Base-by-base conservation (phyloP, 345 rosid species). In the Lepidium didymum region DNA sequence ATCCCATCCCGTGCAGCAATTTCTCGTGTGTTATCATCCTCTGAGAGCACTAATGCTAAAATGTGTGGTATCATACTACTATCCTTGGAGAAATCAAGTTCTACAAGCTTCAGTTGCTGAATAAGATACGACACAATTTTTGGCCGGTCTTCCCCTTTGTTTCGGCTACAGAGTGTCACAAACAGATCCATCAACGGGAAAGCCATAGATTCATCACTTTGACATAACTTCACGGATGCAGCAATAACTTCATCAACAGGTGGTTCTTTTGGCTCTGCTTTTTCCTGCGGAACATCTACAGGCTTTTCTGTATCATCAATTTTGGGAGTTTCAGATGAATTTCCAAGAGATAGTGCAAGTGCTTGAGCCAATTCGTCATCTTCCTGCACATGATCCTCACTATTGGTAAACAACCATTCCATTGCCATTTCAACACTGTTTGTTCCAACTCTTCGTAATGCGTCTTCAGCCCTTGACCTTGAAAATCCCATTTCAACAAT, bases 401-500 rank as follows among this genome's bases (percentile, higher is more conserved):
- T 81, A 80, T 93, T 91, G 80, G 75, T 87, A 77, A 85, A 75
- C 62, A 93, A 69, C 97, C 97, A 93, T 75, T 93, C 98, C 92
- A 86, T 93, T 29, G 98, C 98, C 91, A 93, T 79, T 72, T 90
- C 98, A 63, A 93, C 97, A 83, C 96, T 93, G 72, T 93, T 93
- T 35, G 98, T 82, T 79, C 90, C 97, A 70, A 88, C 92, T 59
- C 94, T 82, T 67, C 98, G 81, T 79, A 93, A 70, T 1, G 98
- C 96, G 55, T 88, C 92, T 80, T 90, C 97, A 6, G 96, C 98
- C 82, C 98, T 90, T 77, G 88, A 84, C 86, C 97, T 88, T 72
- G 96, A 85, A 79, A 93, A 88, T 36, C 98, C 98, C 98, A 93
- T 93, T 78, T 88, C 97, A 68, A 88, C 94, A 63, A 93, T 93